Evolutionary conservation across 192 early-diverging fungal genomes (phyloP).

Genomic region (Pilobolus umbonatus): DNA sequence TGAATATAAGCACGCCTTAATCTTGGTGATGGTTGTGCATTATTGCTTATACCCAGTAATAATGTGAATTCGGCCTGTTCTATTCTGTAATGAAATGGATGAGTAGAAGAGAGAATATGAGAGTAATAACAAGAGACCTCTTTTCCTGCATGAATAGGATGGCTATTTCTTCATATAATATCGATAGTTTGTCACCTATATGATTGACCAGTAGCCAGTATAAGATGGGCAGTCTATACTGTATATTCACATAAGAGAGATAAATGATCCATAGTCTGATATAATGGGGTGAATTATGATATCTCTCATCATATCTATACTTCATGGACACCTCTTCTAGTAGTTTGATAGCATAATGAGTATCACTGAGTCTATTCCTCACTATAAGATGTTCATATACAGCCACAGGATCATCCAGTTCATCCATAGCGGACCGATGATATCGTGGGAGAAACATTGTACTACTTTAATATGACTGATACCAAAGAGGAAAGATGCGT

Average conservation of each 20-base stretch:
- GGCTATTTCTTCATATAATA: neutral
- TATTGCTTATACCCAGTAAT: neutral
- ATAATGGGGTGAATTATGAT: constrained; percentile 10
- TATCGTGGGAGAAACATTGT: neutral
- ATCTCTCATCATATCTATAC: neutral
- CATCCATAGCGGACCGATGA: neutral
- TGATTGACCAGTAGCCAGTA: constrained; percentile 2
- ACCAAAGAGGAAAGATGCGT: neutral
- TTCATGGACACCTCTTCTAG: neutral
- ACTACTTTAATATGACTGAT: neutral
- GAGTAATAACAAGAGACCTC: neutral
- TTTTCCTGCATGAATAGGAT: too few relatives aligned
- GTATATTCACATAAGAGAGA: neutral
- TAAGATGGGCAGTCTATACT: neutral
- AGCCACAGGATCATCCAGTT: neutral
- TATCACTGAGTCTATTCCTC: neutral
- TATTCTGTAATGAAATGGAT: neutral
- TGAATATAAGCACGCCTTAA: neutral
- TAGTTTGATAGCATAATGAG: neutral
- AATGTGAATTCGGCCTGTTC: neutral
- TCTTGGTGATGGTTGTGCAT: neutral
- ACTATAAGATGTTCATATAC: neutral
- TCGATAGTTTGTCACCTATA: constrained; percentile 1
- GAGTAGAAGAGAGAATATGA: neutral
- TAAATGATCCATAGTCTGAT: constrained; percentile 14